phyloP scores from a whole-genome alignment of 164 flowering plant species.

The Sextonia rubra region DNA sequence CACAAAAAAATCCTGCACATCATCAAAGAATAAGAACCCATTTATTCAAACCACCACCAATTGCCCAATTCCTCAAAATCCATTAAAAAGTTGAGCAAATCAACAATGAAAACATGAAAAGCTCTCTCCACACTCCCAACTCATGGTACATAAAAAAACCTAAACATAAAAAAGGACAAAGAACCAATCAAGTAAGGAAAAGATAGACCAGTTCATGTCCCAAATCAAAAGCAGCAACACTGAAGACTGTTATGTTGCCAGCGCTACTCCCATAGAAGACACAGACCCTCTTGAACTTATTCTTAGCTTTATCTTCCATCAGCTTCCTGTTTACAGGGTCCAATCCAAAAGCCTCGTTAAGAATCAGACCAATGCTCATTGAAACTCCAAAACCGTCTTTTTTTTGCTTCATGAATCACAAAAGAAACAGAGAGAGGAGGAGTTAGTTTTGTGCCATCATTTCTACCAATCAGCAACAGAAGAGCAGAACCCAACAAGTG shows the following conservation, averaged over 20 bases:
- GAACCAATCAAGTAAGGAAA: background rate
- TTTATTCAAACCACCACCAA: no score
- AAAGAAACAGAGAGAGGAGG: background rate
- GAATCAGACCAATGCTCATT: no score
- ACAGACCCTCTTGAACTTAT: slow-evolving; percentile 56
- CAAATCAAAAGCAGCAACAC: slow-evolving; percentile 67
- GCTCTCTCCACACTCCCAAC: no score
- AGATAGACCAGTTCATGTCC: slow-evolving; percentile 61
- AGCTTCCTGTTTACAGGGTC: background rate
- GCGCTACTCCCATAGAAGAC: slow-evolving; percentile 75
- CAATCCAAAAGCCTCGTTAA: no score
- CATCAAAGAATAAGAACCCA: no score
- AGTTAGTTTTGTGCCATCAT: background rate
- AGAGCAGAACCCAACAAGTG: background rate
- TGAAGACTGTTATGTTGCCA: slow-evolving; percentile 51
- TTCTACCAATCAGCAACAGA: background rate
- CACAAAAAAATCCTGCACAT: no score
- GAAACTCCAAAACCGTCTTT: background rate
- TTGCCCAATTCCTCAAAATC: no score
- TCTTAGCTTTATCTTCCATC: slow-evolving; percentile 7
- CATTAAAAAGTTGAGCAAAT: no score
- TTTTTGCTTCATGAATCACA: background rate
- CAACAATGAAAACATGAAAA: no score
- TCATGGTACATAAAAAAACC: background rate
- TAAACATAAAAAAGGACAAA: background rate